phyloP scores from a whole-genome alignment of 768 basidiomycete genomes.

The Daedaleopsis sinensis region DNA sequence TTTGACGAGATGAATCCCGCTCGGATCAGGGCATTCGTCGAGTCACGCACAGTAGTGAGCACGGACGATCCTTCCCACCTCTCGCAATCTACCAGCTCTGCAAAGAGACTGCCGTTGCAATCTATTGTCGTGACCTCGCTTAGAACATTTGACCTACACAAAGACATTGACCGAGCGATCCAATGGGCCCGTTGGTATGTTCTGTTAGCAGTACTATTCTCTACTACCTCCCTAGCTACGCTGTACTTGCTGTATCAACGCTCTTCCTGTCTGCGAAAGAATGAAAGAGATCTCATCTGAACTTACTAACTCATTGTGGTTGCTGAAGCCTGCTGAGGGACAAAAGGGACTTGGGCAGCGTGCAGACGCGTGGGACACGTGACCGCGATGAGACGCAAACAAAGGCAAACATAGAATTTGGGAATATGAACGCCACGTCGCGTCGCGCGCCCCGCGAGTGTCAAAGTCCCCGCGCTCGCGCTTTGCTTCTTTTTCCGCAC shows the following conservation, averaged over 20 bases:
- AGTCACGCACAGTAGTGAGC: too few species aligned
- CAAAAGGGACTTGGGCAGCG: not conserved
- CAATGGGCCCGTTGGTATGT: not conserved
- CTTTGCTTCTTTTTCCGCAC: not conserved
- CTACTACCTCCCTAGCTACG: not conserved
- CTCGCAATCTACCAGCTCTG: not conserved
- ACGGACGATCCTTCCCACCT: not conserved
- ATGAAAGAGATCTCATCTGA: not conserved
- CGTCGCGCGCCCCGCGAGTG: constrained; percentile 19
- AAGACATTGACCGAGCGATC: too few species aligned
- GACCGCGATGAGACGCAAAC: constrained; percentile 15
- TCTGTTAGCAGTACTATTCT: not conserved
- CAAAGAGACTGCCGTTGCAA: not conserved
- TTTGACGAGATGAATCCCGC: constrained; percentile 3
- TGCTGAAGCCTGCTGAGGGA: too few species aligned
- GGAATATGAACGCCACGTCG: constrained; percentile 17
- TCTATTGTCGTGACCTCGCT: not conserved
- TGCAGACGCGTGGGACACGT: constrained; percentile 9
- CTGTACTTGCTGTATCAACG: too few species aligned
- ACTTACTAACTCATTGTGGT: not conserved
- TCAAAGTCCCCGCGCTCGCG: constrained; percentile 4
- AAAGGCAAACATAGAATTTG: constrained; percentile 16
- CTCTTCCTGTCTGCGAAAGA: too few species aligned
- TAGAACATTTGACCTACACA: too few species aligned
- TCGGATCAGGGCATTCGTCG: not conserved